These are phyloP conservation scores for Phialemonium atrogriseum DNA, from an alignment of 2,329 filamentous ascomycete genomes.

Conservation along the genomic window DNA sequence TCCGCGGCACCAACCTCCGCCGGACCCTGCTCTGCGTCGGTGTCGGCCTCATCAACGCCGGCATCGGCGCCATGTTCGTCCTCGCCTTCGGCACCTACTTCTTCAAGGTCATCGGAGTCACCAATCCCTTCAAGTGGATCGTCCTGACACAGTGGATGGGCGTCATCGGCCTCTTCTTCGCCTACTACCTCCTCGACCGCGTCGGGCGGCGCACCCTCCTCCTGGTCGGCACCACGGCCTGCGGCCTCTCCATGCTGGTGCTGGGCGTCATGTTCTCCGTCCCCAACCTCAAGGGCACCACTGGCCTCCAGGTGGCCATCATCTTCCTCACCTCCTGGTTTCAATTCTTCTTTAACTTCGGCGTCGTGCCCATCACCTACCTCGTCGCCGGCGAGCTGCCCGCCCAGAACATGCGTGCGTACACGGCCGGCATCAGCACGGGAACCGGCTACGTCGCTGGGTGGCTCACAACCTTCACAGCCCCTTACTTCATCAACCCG, in stretches of 20 bases:
- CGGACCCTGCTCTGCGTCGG: slow-evolving; percentile 5
- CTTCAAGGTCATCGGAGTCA: slow-evolving; percentile 43
- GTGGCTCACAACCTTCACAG: slow-evolving; percentile 43
- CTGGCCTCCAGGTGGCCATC: neutral
- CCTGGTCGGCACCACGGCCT: slow-evolving; percentile 37
- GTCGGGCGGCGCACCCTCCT: slow-evolving; percentile 40
- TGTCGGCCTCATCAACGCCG: slow-evolving; percentile 5
- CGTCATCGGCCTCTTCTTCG: slow-evolving; percentile 37
- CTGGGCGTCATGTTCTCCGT: slow-evolving; percentile 4
- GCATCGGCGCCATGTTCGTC: slow-evolving; percentile 5
- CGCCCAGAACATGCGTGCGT: slow-evolving; percentile 40
- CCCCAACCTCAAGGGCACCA: slow-evolving; percentile 1
- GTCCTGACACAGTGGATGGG: slow-evolving; percentile 27
- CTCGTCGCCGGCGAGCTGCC: slow-evolving; percentile 36
- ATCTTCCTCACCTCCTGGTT: slow-evolving; percentile 6
- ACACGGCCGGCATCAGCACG: slow-evolving; percentile 42
- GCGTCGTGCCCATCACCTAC: slow-evolving; percentile 34
- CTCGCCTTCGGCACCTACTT: slow-evolving; percentile 31
- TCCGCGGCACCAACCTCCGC: slow-evolving; percentile 6
- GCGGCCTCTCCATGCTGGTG: slow-evolving; percentile 35
- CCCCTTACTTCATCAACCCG: slow-evolving; percentile 47
- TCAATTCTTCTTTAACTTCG: slow-evolving; percentile 30
- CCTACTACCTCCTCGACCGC: slow-evolving; percentile 36
- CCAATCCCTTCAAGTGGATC: slow-evolving; percentile 41
- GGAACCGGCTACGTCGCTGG: slow-evolving; percentile 39